These are phyloP conservation scores for Luffa aegyptiaca DNA, from an alignment of 306 rosid genomes.

Conservation along the genomic window DNA sequence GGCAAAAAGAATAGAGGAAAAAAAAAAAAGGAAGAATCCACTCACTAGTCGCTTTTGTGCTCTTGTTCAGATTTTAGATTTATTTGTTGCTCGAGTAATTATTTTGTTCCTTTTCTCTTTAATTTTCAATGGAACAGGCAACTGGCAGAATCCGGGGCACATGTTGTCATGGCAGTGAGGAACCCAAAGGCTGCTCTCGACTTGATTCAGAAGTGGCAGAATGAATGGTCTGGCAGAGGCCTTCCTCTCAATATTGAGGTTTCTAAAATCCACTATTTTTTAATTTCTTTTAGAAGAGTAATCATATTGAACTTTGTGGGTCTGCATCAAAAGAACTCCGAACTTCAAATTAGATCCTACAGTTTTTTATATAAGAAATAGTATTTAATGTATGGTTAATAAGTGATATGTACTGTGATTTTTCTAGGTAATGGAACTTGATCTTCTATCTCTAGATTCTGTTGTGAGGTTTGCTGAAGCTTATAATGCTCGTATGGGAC, in stretches of 20 bases:
- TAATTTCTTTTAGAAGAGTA: not conserved
- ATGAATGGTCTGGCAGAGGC: constrained; percentile 65
- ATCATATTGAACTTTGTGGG: not conserved
- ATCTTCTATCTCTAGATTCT: constrained; percentile 92
- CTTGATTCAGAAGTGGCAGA: constrained; percentile 87
- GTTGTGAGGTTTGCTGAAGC: constrained; percentile 69
- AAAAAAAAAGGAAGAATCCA: not conserved
- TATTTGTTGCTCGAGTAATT: not conserved
- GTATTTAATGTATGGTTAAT: not conserved
- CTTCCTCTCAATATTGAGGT: constrained; percentile 95
- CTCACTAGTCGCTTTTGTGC: not conserved
- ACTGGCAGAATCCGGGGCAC: constrained; percentile 89
- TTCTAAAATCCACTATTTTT: not conserved
- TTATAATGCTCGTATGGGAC: constrained; percentile 82
- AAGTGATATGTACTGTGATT: constrained; percentile 14
- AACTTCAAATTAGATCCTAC: not conserved
- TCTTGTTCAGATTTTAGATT: not conserved
- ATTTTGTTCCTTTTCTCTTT: not conserved
- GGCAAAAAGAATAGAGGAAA: not conserved
- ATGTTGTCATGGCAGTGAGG: constrained; percentile 99
- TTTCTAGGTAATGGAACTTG: constrained; percentile 74
- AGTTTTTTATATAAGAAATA: not conserved
- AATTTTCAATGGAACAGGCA: constrained; percentile 48
- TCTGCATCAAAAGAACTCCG: not conserved
- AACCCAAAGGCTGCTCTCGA: constrained; percentile 67